phyloP scores from a whole-genome alignment of 1,284 basidiomycete species.

The Quambalaria eucalypti region DNA sequence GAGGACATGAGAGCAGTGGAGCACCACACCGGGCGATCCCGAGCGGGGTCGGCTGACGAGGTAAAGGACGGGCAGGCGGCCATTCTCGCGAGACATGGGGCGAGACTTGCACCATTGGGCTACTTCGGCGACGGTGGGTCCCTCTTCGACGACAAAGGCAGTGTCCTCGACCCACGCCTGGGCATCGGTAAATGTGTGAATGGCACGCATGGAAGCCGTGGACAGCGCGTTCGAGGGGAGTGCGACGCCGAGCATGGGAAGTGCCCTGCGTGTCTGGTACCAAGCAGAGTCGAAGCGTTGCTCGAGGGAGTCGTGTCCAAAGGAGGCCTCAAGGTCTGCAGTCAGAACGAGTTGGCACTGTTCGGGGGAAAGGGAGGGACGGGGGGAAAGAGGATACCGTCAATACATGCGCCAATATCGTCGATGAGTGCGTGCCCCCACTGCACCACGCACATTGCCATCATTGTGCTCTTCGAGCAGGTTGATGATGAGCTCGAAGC shows the following conservation, averaged over 20 bases:
- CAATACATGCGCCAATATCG: too few species aligned
- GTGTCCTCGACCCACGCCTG: conserved; percentile 14
- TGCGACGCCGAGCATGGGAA: not conserved
- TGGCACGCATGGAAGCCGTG: conserved; percentile 6
- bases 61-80: not conserved
- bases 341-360: not conserved
- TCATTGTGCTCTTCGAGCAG: not conserved
- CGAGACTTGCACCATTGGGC: not conserved
- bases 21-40: conserved; percentile 2
- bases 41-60: conserved; percentile 7
- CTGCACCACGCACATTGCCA: not conserved
- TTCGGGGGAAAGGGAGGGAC: not conserved
- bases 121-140: conserved; percentile 7
- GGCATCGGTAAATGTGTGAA: conserved; percentile 11
- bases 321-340: not conserved
- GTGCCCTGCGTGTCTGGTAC: not conserved
- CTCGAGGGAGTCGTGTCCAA: not conserved
- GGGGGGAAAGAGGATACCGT: too few species aligned
- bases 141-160: conserved; percentile 9
- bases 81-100: not conserved
- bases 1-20: conserved; percentile 14
- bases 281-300: not conserved
- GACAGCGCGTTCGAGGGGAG: conserved; percentile 5
- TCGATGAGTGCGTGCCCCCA: not conserved
- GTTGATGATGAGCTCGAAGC: not conserved